Conservation (phyloP, 192 early-diverging fungal species). For the Coemansia sp. region DNA sequence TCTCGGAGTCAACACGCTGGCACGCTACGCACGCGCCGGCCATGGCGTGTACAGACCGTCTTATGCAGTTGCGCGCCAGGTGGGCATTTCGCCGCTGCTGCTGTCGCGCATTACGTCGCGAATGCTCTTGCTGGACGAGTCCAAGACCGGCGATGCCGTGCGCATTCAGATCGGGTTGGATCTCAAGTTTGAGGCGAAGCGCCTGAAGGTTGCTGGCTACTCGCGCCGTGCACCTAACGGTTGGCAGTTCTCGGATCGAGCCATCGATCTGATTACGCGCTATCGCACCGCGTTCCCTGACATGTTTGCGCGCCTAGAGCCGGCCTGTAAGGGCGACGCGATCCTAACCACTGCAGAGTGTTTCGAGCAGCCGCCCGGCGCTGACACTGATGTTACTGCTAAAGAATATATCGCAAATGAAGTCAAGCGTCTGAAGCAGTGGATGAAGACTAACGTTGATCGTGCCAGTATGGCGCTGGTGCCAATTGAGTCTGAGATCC, state of each 20-base stretch:
- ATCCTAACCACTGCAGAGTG: slow-evolving; percentile 24
- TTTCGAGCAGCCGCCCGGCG: slow-evolving; percentile 18
- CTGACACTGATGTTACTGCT: slow-evolving; percentile 20
- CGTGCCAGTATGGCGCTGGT: slow-evolving; percentile 19
- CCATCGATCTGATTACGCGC: slow-evolving; percentile 68
- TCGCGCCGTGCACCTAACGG: slow-evolving; percentile 69
- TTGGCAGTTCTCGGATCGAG: slow-evolving; percentile 87
- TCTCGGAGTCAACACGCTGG: slow-evolving; percentile 33
- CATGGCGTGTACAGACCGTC: slow-evolving; percentile 61
- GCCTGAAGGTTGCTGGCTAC: slow-evolving; percentile 86
- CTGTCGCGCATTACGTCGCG: slow-evolving; percentile 86
- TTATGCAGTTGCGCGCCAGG: slow-evolving; percentile 65
- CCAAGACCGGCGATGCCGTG: slow-evolving; percentile 57
- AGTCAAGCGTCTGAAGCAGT: slow-evolving; percentile 54
- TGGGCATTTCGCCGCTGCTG: slow-evolving; percentile 64
- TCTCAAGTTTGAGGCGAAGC: slow-evolving; percentile 87
- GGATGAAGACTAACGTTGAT: slow-evolving; percentile 45
- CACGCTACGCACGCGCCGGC: slow-evolving; percentile 11
- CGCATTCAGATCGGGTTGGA: slow-evolving; percentile 78
- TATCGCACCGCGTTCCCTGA: slow-evolving; percentile 71
- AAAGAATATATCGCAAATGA: slow-evolving; percentile 26
- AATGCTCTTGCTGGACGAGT: slow-evolving; percentile 60
- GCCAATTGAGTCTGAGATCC: slow-evolving; percentile 41
- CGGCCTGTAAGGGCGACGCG: slow-evolving; percentile 1
- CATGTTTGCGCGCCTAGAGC: slow-evolving; percentile 52